Evolutionary conservation across 176 grass and related monocot genomes (phyloP), one percentile per base, ranked within the genome.

Genomic region (Eleusine coracana): DNA sequence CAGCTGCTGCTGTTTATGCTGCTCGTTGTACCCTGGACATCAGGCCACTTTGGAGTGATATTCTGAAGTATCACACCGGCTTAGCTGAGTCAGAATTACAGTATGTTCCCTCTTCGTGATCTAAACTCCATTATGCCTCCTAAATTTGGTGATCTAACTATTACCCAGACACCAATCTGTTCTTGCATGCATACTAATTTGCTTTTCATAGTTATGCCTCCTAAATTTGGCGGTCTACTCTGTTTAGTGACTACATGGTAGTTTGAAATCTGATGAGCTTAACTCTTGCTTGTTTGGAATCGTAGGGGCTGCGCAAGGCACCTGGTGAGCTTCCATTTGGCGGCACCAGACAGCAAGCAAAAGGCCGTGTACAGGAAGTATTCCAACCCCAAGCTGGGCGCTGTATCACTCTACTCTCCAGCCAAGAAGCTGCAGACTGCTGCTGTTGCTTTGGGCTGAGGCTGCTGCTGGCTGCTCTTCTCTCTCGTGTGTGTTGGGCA

Each of bases 321-420:
- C 5, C 59, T 95, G 66, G 66, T 83, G 20, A 86, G 7, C 75
- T 76, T 89, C 55, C 93, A 89, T 52, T 48, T 65, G 21, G 6
- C 16, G 6, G 85, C 83, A 6, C 55, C 82, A 5, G 71, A 70
- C 55, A 67, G 80, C 87, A 92, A 82, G 83, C 85, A 83, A 31
- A 86, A 65, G 68, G 83, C 54, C 17, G 88, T 92, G 6, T 83
- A 75, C 74, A 67, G 20, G 23, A 95, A 95, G 76, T 95, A 95
- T 66, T 81, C 90, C 10, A 83, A 11, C 8, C 56, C 80, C 68
- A 87, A 56, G 80, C 74, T 88, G 41, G 60, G 87, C 6, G 69
- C 80, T 37, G 88, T 90, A 5, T 81, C 88, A 12, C 86, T 90
- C 75, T 27, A 70, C 64, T 66, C 76, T 8, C 87, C 71, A 0